phyloP scores from a whole-genome alignment of 2,329 filamentous ascomycete genomes.

The Sclerotinia subarctica region DNA sequence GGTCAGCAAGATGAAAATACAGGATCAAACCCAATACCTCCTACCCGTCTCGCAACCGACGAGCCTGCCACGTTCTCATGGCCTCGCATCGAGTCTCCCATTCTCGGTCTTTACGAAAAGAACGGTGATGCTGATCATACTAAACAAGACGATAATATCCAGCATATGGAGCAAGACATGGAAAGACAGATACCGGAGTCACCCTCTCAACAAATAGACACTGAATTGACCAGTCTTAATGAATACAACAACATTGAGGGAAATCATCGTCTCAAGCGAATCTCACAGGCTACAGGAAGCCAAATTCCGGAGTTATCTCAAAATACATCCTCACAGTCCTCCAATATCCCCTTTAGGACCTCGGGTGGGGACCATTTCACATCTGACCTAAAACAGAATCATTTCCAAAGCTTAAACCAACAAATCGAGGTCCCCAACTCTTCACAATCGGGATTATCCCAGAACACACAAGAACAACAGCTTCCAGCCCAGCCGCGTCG shows the following conservation, averaged over 20 bases:
- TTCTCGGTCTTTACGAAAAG: conserved; percentile 15
- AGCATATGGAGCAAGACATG: not conserved
- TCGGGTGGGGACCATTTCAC: not conserved
- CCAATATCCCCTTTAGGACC: not conserved
- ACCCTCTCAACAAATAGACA: not conserved
- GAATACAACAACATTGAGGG: not conserved
- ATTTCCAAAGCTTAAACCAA: not conserved
- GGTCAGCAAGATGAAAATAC: not conserved
- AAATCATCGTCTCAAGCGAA: not conserved
- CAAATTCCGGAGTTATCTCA: conserved; percentile 2
- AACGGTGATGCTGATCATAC: conserved; percentile 6
- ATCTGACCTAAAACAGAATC: not conserved
- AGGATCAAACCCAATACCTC: not conserved
- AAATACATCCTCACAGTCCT: not conserved
- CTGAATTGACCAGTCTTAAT: not conserved
- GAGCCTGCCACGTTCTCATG: not conserved
- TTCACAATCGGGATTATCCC: not conserved
- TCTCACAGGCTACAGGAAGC: not conserved
- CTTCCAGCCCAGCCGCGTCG: not conserved
- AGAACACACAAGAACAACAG: not conserved
- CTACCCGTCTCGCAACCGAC: not conserved
- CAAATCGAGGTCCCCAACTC: not conserved
- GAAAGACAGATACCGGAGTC: not conserved
- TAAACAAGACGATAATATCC: not conserved
- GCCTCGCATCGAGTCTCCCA: conserved; percentile 13